Evolutionary conservation across 2,329 filamentous ascomycete genomes (phyloP), one percentile per base, ranked within the genome.

Genomic region (Cordyceps tenuipes): DNA sequence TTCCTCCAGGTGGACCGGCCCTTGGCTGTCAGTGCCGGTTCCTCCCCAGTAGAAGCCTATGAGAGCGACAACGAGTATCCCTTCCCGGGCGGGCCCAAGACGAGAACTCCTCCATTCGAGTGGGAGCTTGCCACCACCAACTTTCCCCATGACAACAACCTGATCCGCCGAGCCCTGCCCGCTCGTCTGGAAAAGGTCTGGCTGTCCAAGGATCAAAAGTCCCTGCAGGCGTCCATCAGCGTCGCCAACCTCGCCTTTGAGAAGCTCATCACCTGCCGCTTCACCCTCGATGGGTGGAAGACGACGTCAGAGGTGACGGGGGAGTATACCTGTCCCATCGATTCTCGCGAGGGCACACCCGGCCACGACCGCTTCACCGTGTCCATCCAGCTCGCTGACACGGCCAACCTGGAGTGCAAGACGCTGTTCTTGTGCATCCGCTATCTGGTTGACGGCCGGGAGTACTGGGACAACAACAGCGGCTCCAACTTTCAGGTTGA

Each of bases 271-370:
- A 85, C 88, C n/a, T 93, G 91, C 72, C 86, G 94, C 55, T 99
- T 99, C 73, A 99, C 94, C 0, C 82, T 97, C 51, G 94, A 99
- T 73, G 94, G 96, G 76, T 99, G 94, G 94, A 96, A 96, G 80
- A 99, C 94, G 0, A 95, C 92, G 0, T 99, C 94, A 0, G 94
- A 99, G 71, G 89, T 97, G 1, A 81, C 82, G 43, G 93, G 90
- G n/a, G 91, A 97, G 68, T 99, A 84, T 76, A 87, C 86, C 71
- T 84, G 89, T 63, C 89, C 94, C 74, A 82, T 93, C 50, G 84
- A 85, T 48, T 84, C 84, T 31, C 83, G 83, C 65, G 83, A 88
- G 47, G 77, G 77, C 3, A 76, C 83, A 23, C 80, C 88, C 66
- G 85, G 87, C 52, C 87, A 88, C 66, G 94, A 99, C 72, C 85